Percentiles rank a stretch among this genome's conserved stretches.
Conservation (phyloP, 768 basidiomycete species). For the Tricholoma sp. region DNA sequence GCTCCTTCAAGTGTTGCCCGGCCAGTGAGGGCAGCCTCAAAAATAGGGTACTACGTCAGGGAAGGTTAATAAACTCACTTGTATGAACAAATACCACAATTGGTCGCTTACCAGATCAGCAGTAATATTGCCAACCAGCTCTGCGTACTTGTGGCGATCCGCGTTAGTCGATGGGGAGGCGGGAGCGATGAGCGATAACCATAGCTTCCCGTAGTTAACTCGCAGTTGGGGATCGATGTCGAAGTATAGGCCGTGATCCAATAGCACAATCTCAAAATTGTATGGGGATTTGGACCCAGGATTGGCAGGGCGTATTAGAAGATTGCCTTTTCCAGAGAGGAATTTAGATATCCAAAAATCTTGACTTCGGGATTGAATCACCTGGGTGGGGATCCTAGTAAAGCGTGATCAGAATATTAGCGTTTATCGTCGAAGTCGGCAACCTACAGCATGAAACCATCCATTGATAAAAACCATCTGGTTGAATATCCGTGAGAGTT, state of each 20-base stretch:
- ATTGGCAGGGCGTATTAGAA: slow-evolving; percentile 79
- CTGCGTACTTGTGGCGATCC: slow-evolving; percentile 82
- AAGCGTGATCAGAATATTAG: slow-evolving; percentile 3
- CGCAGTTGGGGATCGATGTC: slow-evolving; percentile 79
- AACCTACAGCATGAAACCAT: slow-evolving; percentile 75
- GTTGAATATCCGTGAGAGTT: slow-evolving; percentile 85
- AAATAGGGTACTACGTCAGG: slow-evolving; percentile 74
- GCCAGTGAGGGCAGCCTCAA: slow-evolving; percentile 93
- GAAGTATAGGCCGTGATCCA: slow-evolving; percentile 95
- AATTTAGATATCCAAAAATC: background rate
- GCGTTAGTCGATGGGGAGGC: slow-evolving; percentile 58
- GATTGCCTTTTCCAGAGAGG: slow-evolving; percentile 53
- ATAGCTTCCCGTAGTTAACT: slow-evolving; percentile 81
- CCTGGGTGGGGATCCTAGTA: slow-evolving; percentile 82
- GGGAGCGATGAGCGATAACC: slow-evolving; percentile 81
- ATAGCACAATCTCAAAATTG: slow-evolving; percentile 93
- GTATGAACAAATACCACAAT: background rate
- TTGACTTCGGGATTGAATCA: slow-evolving; percentile 19
- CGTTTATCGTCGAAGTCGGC: background rate
- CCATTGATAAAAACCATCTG: slow-evolving; percentile 96
- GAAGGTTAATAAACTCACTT: background rate
- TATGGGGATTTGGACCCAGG: slow-evolving; percentile 66
- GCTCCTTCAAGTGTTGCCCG: slow-evolving; percentile 69
- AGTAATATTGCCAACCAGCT: slow-evolving; percentile 86
- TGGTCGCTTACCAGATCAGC: slow-evolving; percentile 69